phyloP scores from a whole-genome alignment of 1,284 basidiomycete species.

The Cutaneotrichosporon cavernicola region DNA sequence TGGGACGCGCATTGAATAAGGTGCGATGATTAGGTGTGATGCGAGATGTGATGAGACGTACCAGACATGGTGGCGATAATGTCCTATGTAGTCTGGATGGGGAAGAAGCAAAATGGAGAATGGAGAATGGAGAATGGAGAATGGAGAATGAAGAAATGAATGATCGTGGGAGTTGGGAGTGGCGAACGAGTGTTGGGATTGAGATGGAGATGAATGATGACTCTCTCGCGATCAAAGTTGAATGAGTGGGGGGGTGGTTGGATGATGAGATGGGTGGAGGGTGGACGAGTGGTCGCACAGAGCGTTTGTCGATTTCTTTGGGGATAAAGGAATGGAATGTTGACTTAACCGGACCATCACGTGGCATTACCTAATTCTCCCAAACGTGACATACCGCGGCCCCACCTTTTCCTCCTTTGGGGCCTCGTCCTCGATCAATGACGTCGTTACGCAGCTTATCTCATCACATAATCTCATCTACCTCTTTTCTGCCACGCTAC shows the following conservation, averaged over 20 bases:
- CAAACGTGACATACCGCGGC: neutral
- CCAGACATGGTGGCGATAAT: constrained; percentile 7
- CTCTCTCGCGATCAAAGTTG: no score
- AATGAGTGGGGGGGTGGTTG: no score
- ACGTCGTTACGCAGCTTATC: no score
- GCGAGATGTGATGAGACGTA: neutral
- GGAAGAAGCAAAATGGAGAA: neutral
- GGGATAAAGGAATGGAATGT: constrained; percentile 8
- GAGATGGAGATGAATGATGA: no score
- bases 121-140: neutral
- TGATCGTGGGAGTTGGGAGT: neutral
- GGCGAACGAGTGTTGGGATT: neutral
- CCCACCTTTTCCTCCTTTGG: no score
- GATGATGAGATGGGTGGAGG: neutral
- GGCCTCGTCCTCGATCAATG: no score
- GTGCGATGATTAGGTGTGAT: no score
- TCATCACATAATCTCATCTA: neutral
- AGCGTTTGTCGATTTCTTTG: neutral
- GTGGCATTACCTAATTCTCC: neutral
- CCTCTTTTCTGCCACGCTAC: neutral
- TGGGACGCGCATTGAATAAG: no score
- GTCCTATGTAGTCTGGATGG: neutral
- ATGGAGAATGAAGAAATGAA: neutral
- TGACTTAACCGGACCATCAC: neutral
- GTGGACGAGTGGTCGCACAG: neutral